Base-by-base conservation (phyloP, 139 green algal genomes). In the Deuterostichococcus epilithicus region DNA sequence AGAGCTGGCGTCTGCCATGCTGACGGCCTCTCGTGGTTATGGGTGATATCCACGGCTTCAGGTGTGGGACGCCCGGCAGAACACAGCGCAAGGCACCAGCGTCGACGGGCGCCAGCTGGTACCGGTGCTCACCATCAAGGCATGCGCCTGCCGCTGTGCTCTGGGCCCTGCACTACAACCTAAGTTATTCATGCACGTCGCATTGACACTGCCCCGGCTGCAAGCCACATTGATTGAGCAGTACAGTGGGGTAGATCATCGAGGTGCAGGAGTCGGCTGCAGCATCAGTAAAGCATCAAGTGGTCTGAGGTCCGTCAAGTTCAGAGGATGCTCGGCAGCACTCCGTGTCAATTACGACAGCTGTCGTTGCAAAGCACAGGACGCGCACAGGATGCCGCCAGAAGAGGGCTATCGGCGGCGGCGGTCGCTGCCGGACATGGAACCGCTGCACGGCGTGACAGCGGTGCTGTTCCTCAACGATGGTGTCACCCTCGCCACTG, bases 51-150 rank as follows among this genome's bases (percentile, higher is more conserved):
- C 42, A 23, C 8, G 68, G 30, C 74, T 95, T 37, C 72, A 90
- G 83, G 72, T 97, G 52, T 97, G 89, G 88, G 92, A 97, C 70
- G 68, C 82, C 25, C 83, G 91, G 28, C 59, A 70, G 32, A 28
- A 26, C 52, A 25, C 70, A 1, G 44, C 42, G 25, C 8, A 8
- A 1, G 28, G 28, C 13, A 32, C 68, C 34, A 52, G 47, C 15
- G 42, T 6, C 25, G 34, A 6, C 0, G 73, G 67, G 22, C 66
- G 44, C 44, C 59, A 72, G 52, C 52, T 63, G 42, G 25, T 20
- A 3, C 79, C 79, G 0, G 74, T 85, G 22, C 22, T 74, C 26
- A 67, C 68, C 15, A 36, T 83, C 6, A 44, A 37, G 65, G 32
- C 28, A 52, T 23, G 42, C 42, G 13, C 42, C 8, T 52, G 42